phyloP scores from a whole-genome alignment of 768 basidiomycete species.

The Ramaria rubella region DNA sequence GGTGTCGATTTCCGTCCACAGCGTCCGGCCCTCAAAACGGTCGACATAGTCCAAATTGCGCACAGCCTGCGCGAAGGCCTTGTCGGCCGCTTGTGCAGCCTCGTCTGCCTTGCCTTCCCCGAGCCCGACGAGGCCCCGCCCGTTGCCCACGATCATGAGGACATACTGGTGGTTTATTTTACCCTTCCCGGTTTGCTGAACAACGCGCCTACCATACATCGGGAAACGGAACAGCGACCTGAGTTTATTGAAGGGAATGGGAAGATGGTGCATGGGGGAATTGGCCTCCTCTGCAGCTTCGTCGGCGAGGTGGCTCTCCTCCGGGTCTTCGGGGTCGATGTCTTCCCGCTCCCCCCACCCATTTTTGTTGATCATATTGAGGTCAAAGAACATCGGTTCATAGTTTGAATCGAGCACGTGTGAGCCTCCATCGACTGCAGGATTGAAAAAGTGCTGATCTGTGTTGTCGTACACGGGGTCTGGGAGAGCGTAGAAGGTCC shows the following conservation, averaged over 20 bases:
- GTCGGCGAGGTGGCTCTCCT: neutral
- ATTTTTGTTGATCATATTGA: neutral
- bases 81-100: constrained; percentile 41
- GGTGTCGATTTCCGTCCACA: constrained; percentile 81
- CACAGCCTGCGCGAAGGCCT: constrained; percentile 64
- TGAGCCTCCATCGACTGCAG: neutral
- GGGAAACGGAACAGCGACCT: constrained; percentile 34
- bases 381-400: constrained; percentile 4
- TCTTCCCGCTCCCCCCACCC: neutral
- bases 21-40: constrained; percentile 90
- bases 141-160: constrained; percentile 74
- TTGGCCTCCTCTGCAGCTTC: neutral
- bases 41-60: constrained; percentile 89
- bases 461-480: constrained; percentile 8
- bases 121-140: constrained; percentile 74
- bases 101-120: constrained; percentile 77
- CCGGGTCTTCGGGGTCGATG: neutral
- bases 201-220: constrained; percentile 50
- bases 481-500: constrained; percentile 3
- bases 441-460: neutral
- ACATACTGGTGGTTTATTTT: constrained; percentile 61
- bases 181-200: constrained; percentile 91
- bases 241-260: constrained; percentile 18
- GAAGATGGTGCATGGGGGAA: constrained; percentile 10
- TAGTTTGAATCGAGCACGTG: constrained; percentile 3